Conservation (phyloP, 2,329 filamentous ascomycete species). For the Tolypocladium album region DNA sequence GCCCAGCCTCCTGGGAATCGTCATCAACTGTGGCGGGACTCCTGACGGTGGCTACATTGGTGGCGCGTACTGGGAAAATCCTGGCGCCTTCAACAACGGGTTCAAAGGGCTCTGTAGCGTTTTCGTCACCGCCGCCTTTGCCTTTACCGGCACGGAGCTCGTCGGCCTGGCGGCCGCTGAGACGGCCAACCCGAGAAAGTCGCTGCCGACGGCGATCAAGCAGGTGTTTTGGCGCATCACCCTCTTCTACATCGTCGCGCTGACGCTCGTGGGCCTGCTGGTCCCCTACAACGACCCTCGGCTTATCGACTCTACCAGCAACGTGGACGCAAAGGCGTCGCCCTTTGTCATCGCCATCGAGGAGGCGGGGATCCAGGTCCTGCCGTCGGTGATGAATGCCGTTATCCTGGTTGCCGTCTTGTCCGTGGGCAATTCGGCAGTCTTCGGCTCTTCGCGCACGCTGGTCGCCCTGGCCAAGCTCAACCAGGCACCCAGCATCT, state of each 20-base stretch:
- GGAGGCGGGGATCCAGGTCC: conserved; percentile 67
- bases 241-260: conserved; percentile 78
- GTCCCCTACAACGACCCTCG: conserved; percentile 60
- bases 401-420: conserved; percentile 86
- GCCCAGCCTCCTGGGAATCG: conserved; percentile 65
- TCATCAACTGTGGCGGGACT: conserved; percentile 75
- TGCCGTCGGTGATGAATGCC: conserved; percentile 88
- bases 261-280: conserved; percentile 71
- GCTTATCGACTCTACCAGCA: conserved; percentile 45
- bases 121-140: conserved; percentile 67
- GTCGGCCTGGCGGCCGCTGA: conserved; percentile 70
- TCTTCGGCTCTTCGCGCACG: conserved; percentile 86
- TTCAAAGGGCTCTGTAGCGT: conserved; percentile 76
- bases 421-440: conserved; percentile 82
- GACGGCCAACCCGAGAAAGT: conserved; percentile 69
- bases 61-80: conserved; percentile 62
- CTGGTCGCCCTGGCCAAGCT: conserved; percentile 85
- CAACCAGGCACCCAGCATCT: conserved; percentile 64
- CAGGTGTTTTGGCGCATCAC: conserved; percentile 93
- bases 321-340: conserved; percentile 63
- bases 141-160: conserved; percentile 66
- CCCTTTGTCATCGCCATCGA: conserved; percentile 91
- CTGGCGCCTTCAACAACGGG: conserved; percentile 76
- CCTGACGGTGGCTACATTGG: conserved; percentile 69
- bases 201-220: conserved; percentile 77